These are phyloP conservation scores for Drechslera avenae DNA, from an alignment of 2,329 filamentous ascomycete species.

Conservation along the genomic window DNA sequence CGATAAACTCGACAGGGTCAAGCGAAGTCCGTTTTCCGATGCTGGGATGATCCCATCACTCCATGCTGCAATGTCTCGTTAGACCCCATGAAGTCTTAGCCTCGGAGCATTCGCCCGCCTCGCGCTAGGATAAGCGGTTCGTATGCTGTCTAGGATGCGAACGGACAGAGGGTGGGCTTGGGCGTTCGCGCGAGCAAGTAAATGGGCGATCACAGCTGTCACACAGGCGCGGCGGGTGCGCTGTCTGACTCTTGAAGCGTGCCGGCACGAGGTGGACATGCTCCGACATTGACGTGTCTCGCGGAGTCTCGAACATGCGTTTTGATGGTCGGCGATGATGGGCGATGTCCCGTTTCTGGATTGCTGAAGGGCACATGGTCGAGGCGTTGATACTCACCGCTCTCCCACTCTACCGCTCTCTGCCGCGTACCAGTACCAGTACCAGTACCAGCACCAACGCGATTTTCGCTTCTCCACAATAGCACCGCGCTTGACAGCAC, in stretches of 20 bases:
- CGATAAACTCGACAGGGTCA: constrained; percentile 10
- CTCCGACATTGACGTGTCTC: constrained; percentile 27
- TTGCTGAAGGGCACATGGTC: not conserved
- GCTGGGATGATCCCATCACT: constrained; percentile 9
- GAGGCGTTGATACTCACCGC: constrained; percentile 13
- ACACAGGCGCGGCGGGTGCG: constrained; percentile 10
- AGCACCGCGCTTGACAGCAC: constrained; percentile 12
- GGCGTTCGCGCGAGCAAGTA: constrained; percentile 7
- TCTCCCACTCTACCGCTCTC: constrained; percentile 1
- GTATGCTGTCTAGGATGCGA: constrained; percentile 10
- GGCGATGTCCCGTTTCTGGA: not conserved
- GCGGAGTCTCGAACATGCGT: constrained; percentile 5
- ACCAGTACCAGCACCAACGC: constrained; percentile 8
- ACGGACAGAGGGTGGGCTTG: constrained; percentile 15
- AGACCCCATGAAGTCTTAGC: constrained; percentile 8
- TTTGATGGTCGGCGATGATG: constrained; percentile 3
- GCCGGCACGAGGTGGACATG: constrained; percentile 10
- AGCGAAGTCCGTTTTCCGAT: not conserved
- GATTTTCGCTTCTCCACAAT: constrained; percentile 16
- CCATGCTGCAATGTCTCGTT: not conserved
- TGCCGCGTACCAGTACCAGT: not conserved
- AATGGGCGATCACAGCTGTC: constrained; percentile 31
- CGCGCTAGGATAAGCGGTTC: constrained; percentile 15
- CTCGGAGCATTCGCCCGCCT: constrained; percentile 10
- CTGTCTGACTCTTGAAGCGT: constrained; percentile 13